Conservation (phyloP, 176 grass and related monocot genomes). For the Ensete glaucum region DNA sequence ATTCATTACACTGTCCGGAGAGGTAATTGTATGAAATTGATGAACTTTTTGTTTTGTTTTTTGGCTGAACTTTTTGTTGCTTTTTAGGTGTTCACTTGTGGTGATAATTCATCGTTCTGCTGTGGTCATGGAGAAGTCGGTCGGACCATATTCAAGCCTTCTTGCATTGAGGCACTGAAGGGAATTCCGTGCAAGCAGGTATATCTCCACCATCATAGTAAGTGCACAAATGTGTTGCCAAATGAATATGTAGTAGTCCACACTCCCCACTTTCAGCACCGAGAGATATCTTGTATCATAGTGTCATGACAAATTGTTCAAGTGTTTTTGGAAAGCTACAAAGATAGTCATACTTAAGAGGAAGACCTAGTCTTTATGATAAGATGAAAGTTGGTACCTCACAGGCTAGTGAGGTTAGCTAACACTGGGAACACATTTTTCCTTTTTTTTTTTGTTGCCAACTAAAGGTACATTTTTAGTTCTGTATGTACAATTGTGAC, state of each 20-base stretch:
- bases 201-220: not conserved
- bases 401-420: no score
- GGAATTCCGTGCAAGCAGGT: constrained; percentile 89
- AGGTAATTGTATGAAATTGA: constrained; percentile 39
- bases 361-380: no score
- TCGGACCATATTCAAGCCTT: constrained; percentile 84
- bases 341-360: not conserved
- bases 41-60: not conserved
- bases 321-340: not conserved
- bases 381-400: no score
- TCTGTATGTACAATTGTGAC: no score
- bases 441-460: no score
- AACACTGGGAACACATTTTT: no score
- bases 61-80: constrained; percentile 9
- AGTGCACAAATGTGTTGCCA: not conserved
- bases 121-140: constrained; percentile 91
- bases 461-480: no score
- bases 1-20: constrained; percentile 77
- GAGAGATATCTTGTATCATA: not conserved
- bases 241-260: no score
- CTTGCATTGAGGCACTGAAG: constrained; percentile 55
- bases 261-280: no score
- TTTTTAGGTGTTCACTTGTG: constrained; percentile 84
- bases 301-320: not conserved
- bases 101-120: constrained; percentile 95